A percentile compares a stretch with the other conserved stretches of the same genome.
phyloP scores from a whole-genome alignment of 108 stramenopile genomes.

The Nannochloropsis oceanica region DNA sequence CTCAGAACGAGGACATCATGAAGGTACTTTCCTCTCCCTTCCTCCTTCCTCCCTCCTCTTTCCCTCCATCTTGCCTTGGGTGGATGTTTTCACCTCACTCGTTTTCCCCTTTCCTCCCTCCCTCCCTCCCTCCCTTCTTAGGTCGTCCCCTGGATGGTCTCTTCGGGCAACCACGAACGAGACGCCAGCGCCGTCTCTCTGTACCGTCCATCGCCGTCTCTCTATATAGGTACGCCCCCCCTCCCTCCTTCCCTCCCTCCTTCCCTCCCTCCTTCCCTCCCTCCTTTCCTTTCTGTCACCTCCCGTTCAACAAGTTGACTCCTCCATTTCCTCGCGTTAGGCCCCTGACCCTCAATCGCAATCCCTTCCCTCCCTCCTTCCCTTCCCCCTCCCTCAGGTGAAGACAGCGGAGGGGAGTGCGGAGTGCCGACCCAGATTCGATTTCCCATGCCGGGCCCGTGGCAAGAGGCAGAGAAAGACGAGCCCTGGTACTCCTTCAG shows the following conservation, averaged over 20 bases:
- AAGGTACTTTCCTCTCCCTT: background rate
- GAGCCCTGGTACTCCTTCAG: constrained; percentile 30
- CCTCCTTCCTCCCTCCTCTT: background rate
- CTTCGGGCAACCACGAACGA: constrained; percentile 35
- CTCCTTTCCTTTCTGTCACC: background rate
- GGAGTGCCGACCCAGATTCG: constrained; percentile 26
- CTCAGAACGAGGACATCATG: constrained; percentile 16
- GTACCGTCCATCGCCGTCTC: background rate
- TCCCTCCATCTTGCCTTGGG: background rate
- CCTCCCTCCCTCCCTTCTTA: background rate
- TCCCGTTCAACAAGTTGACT: background rate
- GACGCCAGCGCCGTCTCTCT: background rate
- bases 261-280: background rate
- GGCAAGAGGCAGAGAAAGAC: background rate
- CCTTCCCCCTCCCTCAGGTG: background rate
- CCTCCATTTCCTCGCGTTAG: background rate
- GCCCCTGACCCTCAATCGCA: background rate
- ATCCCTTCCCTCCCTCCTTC: background rate
- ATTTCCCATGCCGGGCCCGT: constrained; percentile 34
- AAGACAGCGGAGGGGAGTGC: constrained; percentile 36
- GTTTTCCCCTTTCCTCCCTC: background rate
- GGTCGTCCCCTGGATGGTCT: constrained; percentile 29
- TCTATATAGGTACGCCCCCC: background rate
- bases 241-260: background rate
- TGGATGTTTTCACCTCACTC: background rate